Base-by-base conservation (phyloP, 2,329 filamentous ascomycete genomes). In the Aspergillus ustus region DNA sequence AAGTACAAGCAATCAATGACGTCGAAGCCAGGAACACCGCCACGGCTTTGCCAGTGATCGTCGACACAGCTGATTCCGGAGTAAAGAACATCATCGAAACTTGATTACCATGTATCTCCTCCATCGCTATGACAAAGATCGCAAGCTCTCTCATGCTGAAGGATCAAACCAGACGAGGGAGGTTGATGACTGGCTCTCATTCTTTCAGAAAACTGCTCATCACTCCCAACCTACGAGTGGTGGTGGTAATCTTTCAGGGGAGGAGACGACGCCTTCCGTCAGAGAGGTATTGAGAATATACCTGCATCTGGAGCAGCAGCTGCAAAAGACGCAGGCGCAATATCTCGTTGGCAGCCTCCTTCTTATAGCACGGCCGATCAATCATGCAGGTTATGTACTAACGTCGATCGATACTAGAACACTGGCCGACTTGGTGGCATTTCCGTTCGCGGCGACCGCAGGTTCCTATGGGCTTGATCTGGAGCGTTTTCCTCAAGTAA, bases 401-500 rank as follows among this genome's bases (percentile, higher is more conserved):
- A 37, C 31, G 6, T 37, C 31, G 19, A 34, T 37, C 31, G 15
- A 34, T 45, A 20, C 20, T 11, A 66, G 64, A 40, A 64, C 64
- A 9, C 19, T 66, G 7, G 63, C 63, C 4, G 64, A 65, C 44
- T 19, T 65, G 7, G 40, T 45, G 2, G 31, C 59, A 20, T 54
- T 64, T 20, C 60, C 64, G 5, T 64, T 57, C 43, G 62, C 60
- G 6, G 60, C 57, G 2, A 56, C 60, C 3, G 64, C 63, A 15
- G 37, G 45, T 5, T 49, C 52, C 6, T n/a, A 44, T 9, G 52
- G 45, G 1, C 52, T 65, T 5, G 60, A 66, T 51, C 37, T 65
- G 3, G 63, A 65, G 49, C 37, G 49, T 11, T 63, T 66, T 34
- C 60, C 64, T 2, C 60, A 64, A 40, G 28, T 66, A 52, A 66